phyloP scores from a whole-genome alignment of 192 early-diverging fungal species.

The Podila verticillata region DNA sequence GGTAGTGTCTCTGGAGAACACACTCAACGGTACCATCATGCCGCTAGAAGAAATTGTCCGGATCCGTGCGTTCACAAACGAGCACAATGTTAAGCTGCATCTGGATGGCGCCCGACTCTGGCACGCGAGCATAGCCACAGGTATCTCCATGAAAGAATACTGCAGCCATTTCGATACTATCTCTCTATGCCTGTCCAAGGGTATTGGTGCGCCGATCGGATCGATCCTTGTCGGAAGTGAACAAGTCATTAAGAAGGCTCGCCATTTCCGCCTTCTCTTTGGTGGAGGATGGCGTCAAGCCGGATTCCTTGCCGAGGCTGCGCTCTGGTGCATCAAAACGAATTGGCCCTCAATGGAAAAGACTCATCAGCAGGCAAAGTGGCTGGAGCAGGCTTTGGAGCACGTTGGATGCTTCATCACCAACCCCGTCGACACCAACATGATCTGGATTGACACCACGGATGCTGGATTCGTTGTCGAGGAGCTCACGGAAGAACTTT shows the following conservation, averaged over 20 bases:
- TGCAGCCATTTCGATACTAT: slow-evolving; percentile 81
- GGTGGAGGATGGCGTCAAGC: slow-evolving; percentile 95
- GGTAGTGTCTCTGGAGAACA: slow-evolving; percentile 90
- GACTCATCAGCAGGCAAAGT: slow-evolving; percentile 74
- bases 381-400: slow-evolving; percentile 67
- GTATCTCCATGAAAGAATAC: slow-evolving; percentile 71
- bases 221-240: slow-evolving; percentile 79
- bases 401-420: slow-evolving; percentile 69
- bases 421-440: slow-evolving; percentile 84
- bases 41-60: slow-evolving; percentile 77
- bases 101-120: slow-evolving; percentile 92
- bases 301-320: slow-evolving; percentile 82
- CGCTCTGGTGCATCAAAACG: slow-evolving; percentile 74
- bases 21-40: slow-evolving; percentile 82
- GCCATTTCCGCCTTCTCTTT: slow-evolving; percentile 87
- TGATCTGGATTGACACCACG: slow-evolving; percentile 77
- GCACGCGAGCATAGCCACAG: slow-evolving; percentile 82
- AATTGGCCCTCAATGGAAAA: slow-evolving; percentile 73
- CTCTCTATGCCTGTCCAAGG: slow-evolving; percentile 89
- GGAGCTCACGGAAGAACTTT: slow-evolving; percentile 56
- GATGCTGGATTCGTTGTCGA: slow-evolving; percentile 56
- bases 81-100: slow-evolving; percentile 73
- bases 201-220: slow-evolving; percentile 91
- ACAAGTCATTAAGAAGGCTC: slow-evolving; percentile 76
- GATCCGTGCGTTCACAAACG: slow-evolving; percentile 66